A percentile compares a stretch with the other conserved stretches of the same genome.
These are phyloP conservation scores for Stachybotrys chlorohalonatus DNA, from an alignment of 2,329 filamentous ascomycete species.

Conservation along the genomic window DNA sequence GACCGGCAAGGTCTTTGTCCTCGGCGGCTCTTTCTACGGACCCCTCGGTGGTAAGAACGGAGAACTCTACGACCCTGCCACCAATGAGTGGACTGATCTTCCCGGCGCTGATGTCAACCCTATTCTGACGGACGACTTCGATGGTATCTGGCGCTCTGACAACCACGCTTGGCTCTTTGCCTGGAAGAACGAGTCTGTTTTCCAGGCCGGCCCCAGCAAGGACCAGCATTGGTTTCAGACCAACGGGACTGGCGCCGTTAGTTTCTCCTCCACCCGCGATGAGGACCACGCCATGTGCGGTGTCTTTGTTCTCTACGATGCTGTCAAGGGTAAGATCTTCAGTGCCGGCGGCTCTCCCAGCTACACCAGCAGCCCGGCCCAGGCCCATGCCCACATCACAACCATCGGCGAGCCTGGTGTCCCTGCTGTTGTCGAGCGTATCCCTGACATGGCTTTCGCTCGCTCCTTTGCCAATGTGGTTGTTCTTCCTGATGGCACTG, in stretches of 20 bases:
- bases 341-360: conserved; percentile 35
- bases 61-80: conserved; percentile 39
- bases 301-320: conserved; percentile 45
- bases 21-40: conserved; percentile 46
- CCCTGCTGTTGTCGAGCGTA: conserved; percentile 7
- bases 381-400: conserved; percentile 35
- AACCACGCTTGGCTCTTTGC: conserved; percentile 24
- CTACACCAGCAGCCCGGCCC: conserved; percentile 30
- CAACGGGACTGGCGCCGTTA: conserved; percentile 24
- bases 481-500: conserved; percentile 34
- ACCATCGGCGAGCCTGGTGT: conserved; percentile 25
- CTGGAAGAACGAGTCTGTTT: conserved; percentile 37
- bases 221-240: conserved; percentile 50
- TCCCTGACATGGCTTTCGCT: conserved; percentile 21
- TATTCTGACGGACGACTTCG: conserved; percentile 39
- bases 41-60: conserved; percentile 41
- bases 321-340: conserved; percentile 45
- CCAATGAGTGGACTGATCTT: conserved; percentile 37
- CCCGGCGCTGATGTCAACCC: conserved; percentile 31
- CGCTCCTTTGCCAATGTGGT: conserved; percentile 34
- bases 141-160: conserved; percentile 37
- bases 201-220: conserved; percentile 45
- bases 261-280: conserved; percentile 15
- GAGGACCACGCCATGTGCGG: conserved; percentile 41
- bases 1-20: conserved; percentile 46